Evolutionary conservation across 2,329 filamentous ascomycete species (phyloP).

Genomic region (Botryotinia convoluta): DNA sequence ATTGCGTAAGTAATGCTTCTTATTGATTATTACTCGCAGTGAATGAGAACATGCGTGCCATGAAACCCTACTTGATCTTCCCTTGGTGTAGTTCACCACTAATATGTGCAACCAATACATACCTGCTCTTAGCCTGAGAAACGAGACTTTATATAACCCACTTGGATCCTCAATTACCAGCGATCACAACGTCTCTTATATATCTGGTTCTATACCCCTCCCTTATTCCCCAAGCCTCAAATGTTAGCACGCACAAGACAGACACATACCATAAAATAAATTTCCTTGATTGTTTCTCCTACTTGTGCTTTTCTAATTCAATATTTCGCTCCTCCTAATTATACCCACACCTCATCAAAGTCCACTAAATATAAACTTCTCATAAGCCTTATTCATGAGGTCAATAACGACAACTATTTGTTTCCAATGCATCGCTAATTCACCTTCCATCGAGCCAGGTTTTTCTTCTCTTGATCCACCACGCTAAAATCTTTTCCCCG

Average conservation of each 20-base stretch:
- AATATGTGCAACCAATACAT: background rate
- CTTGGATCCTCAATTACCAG: background rate
- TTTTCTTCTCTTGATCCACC: background rate
- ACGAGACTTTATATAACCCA: background rate
- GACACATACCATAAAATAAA: background rate
- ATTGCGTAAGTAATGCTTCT: no score
- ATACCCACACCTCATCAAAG: background rate
- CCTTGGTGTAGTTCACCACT: no score
- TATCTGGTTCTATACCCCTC: background rate
- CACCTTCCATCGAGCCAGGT: background rate
- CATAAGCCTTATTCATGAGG: background rate
- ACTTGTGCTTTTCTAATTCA: background rate
- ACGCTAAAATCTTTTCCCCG: constrained; percentile 14
- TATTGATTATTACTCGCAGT: no score
- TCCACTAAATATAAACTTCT: background rate
- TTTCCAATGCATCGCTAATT: background rate
- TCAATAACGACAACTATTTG: background rate
- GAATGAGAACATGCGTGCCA: no score
- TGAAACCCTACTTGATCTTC: no score
- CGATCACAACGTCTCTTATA: background rate
- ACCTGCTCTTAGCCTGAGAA: background rate
- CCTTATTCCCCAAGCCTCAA: background rate
- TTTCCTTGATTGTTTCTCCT: constrained; percentile 8
- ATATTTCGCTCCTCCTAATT: background rate
- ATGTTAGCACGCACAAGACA: background rate